Percentiles rank a stretch among this genome's conserved stretches.
Evolutionary conservation across 2,329 filamentous ascomycete species (phyloP).

Genomic region (Trichoderma sp.): DNA sequence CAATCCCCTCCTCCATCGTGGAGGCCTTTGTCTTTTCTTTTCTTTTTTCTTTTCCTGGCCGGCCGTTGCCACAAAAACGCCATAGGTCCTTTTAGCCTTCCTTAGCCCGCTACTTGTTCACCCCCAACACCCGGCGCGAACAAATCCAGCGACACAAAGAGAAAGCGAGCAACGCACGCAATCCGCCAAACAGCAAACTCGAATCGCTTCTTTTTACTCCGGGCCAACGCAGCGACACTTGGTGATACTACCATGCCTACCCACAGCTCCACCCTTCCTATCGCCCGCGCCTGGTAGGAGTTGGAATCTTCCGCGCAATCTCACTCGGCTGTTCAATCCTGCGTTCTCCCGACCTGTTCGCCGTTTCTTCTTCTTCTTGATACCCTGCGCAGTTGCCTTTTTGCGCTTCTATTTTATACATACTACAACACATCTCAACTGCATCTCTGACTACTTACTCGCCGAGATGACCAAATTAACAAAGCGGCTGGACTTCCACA

Average conservation of each 20-base stretch:
- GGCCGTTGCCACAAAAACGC: slow-evolving; percentile 5
- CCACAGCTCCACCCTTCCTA: slow-evolving; percentile 13
- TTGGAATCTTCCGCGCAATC: slow-evolving; percentile 9
- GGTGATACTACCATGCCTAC: slow-evolving; percentile 17
- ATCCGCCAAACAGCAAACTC: background rate
- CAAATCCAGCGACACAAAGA: background rate
- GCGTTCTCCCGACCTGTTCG: background rate
- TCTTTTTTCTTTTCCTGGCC: background rate
- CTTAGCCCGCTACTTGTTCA: background rate
- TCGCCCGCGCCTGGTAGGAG: slow-evolving; percentile 16
- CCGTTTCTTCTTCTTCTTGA: slow-evolving; percentile 8
- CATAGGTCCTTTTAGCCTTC: background rate
- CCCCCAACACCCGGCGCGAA: slow-evolving; percentile 6
- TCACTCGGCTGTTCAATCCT: background rate
- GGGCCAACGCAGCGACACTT: background rate
- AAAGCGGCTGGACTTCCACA: slow-evolving; percentile 13
- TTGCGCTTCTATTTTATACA: slow-evolving; percentile 2
- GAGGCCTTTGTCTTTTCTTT: background rate
- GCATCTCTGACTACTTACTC: background rate
- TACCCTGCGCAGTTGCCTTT: slow-evolving; percentile 16
- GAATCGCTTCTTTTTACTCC: background rate
- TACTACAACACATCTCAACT: background rate
- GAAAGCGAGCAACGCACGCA: background rate
- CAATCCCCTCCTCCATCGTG: background rate
- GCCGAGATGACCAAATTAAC: slow-evolving; percentile 6